Evolutionary conservation across 2,329 filamentous ascomycete genomes (phyloP).

Genomic region (Ophiostoma ulmi): DNA sequence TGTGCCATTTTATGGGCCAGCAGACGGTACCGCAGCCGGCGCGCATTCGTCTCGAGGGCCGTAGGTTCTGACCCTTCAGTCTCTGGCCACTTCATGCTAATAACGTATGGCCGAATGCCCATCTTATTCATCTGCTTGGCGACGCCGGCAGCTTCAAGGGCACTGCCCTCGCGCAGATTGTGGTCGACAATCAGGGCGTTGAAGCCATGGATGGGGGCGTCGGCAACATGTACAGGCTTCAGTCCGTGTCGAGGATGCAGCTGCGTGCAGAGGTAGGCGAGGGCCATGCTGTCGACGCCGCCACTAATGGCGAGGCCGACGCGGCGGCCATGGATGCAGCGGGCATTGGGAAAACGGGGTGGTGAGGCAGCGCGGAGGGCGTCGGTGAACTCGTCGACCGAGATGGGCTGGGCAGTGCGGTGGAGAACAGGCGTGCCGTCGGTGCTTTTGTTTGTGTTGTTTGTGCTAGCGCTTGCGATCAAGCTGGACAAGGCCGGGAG

Average conservation of each 20-base stretch:
- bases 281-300: slow-evolving; percentile 95
- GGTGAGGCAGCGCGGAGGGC: slow-evolving; percentile 47
- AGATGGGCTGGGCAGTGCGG: slow-evolving; percentile 39
- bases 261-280: slow-evolving; percentile 63
- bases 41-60: slow-evolving; percentile 73
- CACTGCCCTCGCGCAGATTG: slow-evolving; percentile 48
- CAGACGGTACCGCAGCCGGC: slow-evolving; percentile 65
- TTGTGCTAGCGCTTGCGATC: background rate
- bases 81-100: slow-evolving; percentile 44
- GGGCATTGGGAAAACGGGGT: slow-evolving; percentile 45
- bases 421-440: slow-evolving; percentile 35
- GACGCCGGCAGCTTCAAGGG: slow-evolving; percentile 49
- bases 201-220: slow-evolving; percentile 42
- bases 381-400: slow-evolving; percentile 41
- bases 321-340: slow-evolving; percentile 34
- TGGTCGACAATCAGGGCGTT: slow-evolving; percentile 55
- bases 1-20: slow-evolving; percentile 58
- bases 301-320: slow-evolving; percentile 76
- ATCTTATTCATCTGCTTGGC: slow-evolving; percentile 34
- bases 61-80: slow-evolving; percentile 36
- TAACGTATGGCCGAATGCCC: slow-evolving; percentile 32
- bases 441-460: background rate
- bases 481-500: background rate
- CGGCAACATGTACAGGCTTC: background rate
- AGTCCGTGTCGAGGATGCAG: background rate